Evolutionary conservation across 306 rosid species (phyloP), one percentile per base, ranked within the genome.

Genomic region (Lathyrus tuberosus): DNA sequence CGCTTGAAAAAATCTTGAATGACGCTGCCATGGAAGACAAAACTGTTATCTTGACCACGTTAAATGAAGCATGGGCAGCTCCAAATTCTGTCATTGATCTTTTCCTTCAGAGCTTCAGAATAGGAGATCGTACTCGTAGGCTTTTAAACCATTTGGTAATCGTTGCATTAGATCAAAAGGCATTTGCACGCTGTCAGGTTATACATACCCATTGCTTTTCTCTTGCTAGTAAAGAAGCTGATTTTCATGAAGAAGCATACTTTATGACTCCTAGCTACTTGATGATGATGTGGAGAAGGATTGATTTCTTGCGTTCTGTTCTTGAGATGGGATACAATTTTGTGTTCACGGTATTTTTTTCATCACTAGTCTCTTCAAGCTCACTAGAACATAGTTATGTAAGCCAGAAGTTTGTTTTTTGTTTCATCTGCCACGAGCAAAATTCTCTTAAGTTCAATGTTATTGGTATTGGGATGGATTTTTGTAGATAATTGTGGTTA

Each of bases 51-150:
- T 77, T 94, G 82, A 90, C 98, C 26, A 88, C 98, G 16, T 80
- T 94, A 70, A 94, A 94, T 71, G 95, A 85, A 80, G 97, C 98
- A 67, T 94, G 98, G 98, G 97, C 97, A 15, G 82, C 96, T 81
- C 95, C 86, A 42, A 72, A 83, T 84, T 90, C 98, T 24, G 74
- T 91, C 31, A 44, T 90, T 24, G 97, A 88, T 79, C 96, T 94
- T 70, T 94, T 94, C 65, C 92, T 91, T 5, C 96, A 88, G 77
- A 91, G 99, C 85, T 91, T 94, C 78, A 88, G 86, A 86, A 89
- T 83, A 73, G 97, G 96, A 62, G 81, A 81, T 16, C 80, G 51
- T 37, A 94, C 99, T 17, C 69, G 53, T 68, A 74, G 80, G 76
- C 89, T 94, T 59, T 80, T 94, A 78, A 78, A 86, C 74, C 97